Evolutionary conservation across 345 rosid species (phyloP), one percentile per base, ranked within the genome.

Genomic region (Adansonia digitata): DNA sequence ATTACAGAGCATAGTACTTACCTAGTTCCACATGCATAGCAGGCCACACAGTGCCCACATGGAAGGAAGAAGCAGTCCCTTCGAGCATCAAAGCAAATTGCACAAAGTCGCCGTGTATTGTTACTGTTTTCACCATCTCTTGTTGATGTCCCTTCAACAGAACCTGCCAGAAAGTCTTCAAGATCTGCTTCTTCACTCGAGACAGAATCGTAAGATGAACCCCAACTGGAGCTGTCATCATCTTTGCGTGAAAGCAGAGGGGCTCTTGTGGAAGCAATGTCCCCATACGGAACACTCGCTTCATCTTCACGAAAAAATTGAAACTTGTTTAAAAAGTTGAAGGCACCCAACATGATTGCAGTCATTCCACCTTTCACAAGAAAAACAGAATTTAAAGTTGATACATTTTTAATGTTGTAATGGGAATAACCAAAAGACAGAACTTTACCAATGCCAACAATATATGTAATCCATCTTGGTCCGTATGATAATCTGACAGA

Each of bases 11-110:
- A 49, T 26, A 43, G 70, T 35, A n/a, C n/a, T 74, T 91, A 93
- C 99, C 98, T 88, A 57, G 92, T 85, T 80, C 98, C 98, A 63
- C 99, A 96, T 7, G 80, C 93, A 79, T 84, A 93, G 81, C 97
- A 96, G 76, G 99, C 88, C 29, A 93, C 89, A 69, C 97, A 96
- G 77, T 93, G 98, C 53, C 99, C 99, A 75, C 99, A 96, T 17
- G 97, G 97, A 85, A 96, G 98, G 84, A 96, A 95, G 83, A 93
- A 96, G 84, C 99, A 93, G 79, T 90, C 98, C 81, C 99, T 92
- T 8, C 97, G 97, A 68, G 97, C 99, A 83, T 96, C 99, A 77
- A 84, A 96, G 87, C 99, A 96, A 62, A 96, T 93, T 2, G 94
- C 97, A 84, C 99, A 96, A 35, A 93, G 97, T n/a, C 91, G 92